These are phyloP conservation scores for Hydnum rufescens DNA, from an alignment of 768 basidiomycete species.

Conservation along the genomic window DNA sequence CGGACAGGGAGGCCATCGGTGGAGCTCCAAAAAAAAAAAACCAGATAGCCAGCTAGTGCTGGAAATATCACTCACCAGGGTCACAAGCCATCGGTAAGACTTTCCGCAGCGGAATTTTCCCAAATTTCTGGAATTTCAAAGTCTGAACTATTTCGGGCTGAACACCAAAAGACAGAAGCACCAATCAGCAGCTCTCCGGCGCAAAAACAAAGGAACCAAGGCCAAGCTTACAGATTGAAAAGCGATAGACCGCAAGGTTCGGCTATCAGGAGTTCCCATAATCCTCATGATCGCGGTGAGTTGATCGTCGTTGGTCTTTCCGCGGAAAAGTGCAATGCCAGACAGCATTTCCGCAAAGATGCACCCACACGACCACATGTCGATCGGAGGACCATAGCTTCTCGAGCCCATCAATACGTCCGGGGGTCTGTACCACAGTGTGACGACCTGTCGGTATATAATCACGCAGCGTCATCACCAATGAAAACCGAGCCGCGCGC, in stretches of 20 bases:
- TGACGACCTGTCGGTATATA: conserved; percentile 51
- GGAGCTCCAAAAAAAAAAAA: neutral
- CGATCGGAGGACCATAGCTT: conserved; percentile 97
- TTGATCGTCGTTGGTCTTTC: conserved; percentile 93
- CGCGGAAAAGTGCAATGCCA: conserved; percentile 89
- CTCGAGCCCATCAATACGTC: conserved; percentile 93
- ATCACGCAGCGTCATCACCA: neutral
- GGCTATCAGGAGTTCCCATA: conserved; percentile 83
- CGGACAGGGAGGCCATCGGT: neutral
- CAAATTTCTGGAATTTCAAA: conserved; percentile 59
- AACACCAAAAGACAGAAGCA: conserved; percentile 5
- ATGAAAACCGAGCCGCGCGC: neutral
- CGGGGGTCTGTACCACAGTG: conserved; percentile 95
- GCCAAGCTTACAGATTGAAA: conserved; percentile 67
- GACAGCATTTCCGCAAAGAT: conserved; percentile 99
- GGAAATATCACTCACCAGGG: conserved; percentile 39
- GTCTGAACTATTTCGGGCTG: conserved; percentile 71
- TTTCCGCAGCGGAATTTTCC: conserved; percentile 61
- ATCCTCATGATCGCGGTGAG: conserved; percentile 95
- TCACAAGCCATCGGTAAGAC: conserved; percentile 72
- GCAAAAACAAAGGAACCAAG: conserved; percentile 4
- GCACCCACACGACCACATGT: conserved; percentile 97
- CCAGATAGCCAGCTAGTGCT: neutral
- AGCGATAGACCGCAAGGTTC: conserved; percentile 68
- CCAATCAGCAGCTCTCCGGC: neutral